These are phyloP conservation scores for Claviceps cyperi DNA, from an alignment of 2,329 filamentous ascomycete genomes.

Conservation along the genomic window DNA sequence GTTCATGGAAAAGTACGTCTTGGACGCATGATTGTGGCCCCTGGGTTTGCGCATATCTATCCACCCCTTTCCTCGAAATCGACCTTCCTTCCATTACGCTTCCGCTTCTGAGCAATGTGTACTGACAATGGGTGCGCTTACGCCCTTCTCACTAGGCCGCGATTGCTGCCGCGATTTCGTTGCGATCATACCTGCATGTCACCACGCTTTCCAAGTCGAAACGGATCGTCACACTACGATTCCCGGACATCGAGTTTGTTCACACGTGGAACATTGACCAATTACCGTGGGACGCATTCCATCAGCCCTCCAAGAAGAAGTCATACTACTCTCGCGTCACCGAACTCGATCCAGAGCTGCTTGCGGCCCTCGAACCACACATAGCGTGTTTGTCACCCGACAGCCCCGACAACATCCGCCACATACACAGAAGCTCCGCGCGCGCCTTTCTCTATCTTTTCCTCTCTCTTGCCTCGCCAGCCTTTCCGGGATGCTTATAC, in stretches of 20 bases:
- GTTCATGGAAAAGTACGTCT: conserved; percentile 73
- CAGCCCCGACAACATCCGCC: conserved; percentile 56
- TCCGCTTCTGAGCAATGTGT: not conserved
- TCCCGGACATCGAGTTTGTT: conserved; percentile 77
- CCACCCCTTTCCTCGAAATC: no score
- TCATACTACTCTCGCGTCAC: conserved; percentile 86
- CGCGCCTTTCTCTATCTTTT: conserved; percentile 86
- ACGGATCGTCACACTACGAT: conserved; percentile 73
- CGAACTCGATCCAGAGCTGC: conserved; percentile 65
- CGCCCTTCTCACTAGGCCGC: conserved; percentile 48
- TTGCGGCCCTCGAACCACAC: conserved; percentile 68
- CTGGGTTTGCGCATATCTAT: not conserved
- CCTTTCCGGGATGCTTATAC: conserved; percentile 71
- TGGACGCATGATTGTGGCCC: not conserved
- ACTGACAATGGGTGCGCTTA: not conserved
- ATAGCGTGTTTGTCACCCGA: conserved; percentile 54
- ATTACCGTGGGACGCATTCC: conserved; percentile 75
- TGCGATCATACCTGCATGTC: conserved; percentile 92
- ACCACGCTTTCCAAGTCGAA: conserved; percentile 87
- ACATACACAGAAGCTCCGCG: conserved; percentile 71
- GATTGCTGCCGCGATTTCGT: conserved; percentile 85
- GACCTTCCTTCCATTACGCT: no score
- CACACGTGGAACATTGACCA: conserved; percentile 93
- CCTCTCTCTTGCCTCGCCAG: conserved; percentile 66
- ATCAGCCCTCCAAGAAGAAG: conserved; percentile 74